Evolutionary conservation across 352 stramenopile genomes (phyloP).

Genomic region (Phytopythium oedochilum): DNA sequence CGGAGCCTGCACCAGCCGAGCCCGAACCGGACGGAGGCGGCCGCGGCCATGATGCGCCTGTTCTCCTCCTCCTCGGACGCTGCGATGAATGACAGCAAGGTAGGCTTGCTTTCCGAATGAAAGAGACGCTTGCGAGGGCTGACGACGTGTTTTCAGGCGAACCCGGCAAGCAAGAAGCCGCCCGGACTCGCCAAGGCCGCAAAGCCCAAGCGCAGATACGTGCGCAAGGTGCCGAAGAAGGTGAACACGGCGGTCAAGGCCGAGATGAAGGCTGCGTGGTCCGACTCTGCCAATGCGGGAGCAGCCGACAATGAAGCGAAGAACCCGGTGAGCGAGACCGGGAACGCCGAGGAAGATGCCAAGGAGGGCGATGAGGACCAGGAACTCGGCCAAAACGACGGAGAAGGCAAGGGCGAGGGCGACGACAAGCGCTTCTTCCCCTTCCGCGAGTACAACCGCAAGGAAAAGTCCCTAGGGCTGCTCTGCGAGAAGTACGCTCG

Average conservation of each 20-base stretch:
- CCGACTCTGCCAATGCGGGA: conserved; percentile 9
- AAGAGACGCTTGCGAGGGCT: neutral
- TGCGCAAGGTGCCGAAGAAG: conserved; percentile 55
- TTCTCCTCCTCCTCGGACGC: conserved; percentile 32
- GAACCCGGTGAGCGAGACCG: neutral
- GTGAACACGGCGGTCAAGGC: conserved; percentile 28
- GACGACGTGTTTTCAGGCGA: neutral
- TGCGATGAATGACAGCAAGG: conserved; percentile 6
- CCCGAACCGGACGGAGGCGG: conserved; percentile 73
- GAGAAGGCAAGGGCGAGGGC: conserved; percentile 14
- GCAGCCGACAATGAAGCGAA: neutral
- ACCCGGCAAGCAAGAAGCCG: conserved; percentile 6
- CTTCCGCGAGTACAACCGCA: conserved; percentile 85
- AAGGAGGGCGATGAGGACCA: conserved; percentile 11
- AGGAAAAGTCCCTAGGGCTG: conserved; percentile 82
- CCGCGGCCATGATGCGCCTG: conserved; percentile 76
- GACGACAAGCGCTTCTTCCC: conserved; percentile 51
- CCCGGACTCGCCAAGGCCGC: conserved; percentile 9
- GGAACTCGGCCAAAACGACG: conserved; percentile 1
- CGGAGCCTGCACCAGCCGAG: conserved; percentile 60
- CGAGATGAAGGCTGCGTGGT: conserved; percentile 29
- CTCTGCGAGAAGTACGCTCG: conserved; percentile 77
- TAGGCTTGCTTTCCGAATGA: neutral
- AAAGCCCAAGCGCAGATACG: conserved; percentile 61
- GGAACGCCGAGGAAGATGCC: conserved; percentile 5